Conservation (phyloP, 495 filamentous ascomycete genomes). For the Xylaria nigripes region DNA sequence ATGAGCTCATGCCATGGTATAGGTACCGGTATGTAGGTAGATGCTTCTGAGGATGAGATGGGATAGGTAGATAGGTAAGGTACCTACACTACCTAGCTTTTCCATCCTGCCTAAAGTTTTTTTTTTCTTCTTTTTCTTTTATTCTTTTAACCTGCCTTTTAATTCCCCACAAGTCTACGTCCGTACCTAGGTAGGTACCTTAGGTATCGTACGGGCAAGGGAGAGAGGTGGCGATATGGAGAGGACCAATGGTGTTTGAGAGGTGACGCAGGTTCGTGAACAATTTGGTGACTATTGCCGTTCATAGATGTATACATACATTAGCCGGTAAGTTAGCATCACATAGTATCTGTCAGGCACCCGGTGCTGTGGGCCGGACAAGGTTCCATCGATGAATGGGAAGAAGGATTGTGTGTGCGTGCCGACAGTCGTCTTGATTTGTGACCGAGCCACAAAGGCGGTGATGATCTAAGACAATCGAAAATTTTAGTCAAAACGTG, state of each 20-base stretch:
- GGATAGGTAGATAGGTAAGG: no score
- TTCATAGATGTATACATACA: background rate
- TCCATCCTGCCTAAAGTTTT: no score
- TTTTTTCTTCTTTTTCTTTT: no score
- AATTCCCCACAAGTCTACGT: background rate
- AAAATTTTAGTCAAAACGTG: constrained; percentile 19
- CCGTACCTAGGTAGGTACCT: background rate
- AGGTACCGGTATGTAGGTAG: no score
- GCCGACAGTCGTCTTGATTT: background rate
- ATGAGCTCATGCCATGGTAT: no score
- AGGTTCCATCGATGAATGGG: background rate
- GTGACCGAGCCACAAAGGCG: background rate
- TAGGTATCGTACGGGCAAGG: background rate
- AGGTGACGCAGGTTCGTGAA: background rate
- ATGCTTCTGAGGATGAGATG: no score
- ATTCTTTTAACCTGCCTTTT: no score
- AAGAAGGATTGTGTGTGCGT: background rate
- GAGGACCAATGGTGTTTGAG: background rate
- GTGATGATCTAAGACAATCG: constrained; percentile 1
- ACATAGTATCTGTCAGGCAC: background rate
- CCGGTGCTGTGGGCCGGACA: background rate
- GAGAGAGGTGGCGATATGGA: background rate
- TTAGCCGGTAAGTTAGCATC: no score
- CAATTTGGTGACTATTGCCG: background rate
- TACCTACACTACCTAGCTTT: background rate